These are phyloP conservation scores for Chrysosporium queenslandicum DNA, from an alignment of 2,329 filamentous ascomycete species.

Conservation along the genomic window DNA sequence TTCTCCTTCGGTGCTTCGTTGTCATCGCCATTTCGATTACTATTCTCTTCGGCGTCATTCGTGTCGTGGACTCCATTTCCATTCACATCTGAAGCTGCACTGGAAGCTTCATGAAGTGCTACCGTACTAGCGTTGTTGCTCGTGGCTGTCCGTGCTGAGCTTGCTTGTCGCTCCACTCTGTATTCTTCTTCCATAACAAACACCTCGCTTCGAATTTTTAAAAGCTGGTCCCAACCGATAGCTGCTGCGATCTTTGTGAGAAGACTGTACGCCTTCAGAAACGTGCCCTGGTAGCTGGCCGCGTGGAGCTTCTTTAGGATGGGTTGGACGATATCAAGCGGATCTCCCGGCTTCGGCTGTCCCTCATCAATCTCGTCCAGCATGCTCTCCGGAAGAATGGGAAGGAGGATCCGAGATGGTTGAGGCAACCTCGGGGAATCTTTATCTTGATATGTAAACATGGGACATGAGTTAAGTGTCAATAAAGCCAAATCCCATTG, in stretches of 20 bases:
- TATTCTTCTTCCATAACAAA: slow-evolving; percentile 99
- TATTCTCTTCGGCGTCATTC: slow-evolving; percentile 19
- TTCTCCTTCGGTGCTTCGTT: slow-evolving; percentile 23
- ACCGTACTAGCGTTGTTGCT: slow-evolving; percentile 71
- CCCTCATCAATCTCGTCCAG: slow-evolving; percentile 96
- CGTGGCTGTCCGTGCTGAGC: slow-evolving; percentile 35
- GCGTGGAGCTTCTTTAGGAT: slow-evolving; percentile 78
- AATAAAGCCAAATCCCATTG: slow-evolving; percentile 94
- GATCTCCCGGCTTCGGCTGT: slow-evolving; percentile 59
- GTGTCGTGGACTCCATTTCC: slow-evolving; percentile 21
- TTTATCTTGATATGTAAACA: slow-evolving; percentile 99
- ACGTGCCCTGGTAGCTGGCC: slow-evolving; percentile 85
- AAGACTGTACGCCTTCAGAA: slow-evolving; percentile 86
- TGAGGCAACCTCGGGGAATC: slow-evolving; percentile 92
- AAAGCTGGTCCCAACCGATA: slow-evolving; percentile 93
- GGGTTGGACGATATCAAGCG: slow-evolving; percentile 75
- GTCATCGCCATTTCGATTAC: slow-evolving; percentile 22
- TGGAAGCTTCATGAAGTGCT: slow-evolving; percentile 61
- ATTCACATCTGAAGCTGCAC: slow-evolving; percentile 30
- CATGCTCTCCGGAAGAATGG: slow-evolving; percentile 76
- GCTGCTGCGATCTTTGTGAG: slow-evolving; percentile 92
- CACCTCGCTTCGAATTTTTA: slow-evolving; percentile 90
- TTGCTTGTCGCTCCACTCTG: slow-evolving; percentile 55
- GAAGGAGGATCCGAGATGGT: slow-evolving; percentile 75
- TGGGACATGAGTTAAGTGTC: slow-evolving; percentile 94